Evolutionary conservation across 306 rosid genomes (phyloP), one percentile per base, ranked within the genome.

Genomic region (Corylus avellana): DNA sequence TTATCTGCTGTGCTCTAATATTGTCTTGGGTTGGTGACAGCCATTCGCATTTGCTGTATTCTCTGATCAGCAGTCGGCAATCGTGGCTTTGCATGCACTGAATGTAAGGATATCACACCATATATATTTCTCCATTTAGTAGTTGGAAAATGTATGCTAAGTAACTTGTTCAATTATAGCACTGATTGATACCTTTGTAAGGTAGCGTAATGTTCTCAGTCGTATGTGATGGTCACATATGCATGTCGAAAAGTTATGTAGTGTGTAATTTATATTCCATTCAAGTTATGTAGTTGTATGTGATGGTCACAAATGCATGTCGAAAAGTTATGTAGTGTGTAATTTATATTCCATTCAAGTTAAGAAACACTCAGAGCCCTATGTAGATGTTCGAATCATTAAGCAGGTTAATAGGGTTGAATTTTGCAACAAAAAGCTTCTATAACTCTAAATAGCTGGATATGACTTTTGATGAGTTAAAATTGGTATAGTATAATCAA

Each of bases 21-120:
- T 44, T 6, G 22, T 63, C 48, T 68, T 86, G 35, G 53, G 59
- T 62, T 83, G 78, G 64, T 75, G 59, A 11, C 80, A 95, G 98
- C 92, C 98, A 20, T 93, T 93, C 85, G 99, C 98, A 74, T 95
- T 95, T 78, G 99, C 96, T 44, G 96, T 95, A 75, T 95, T 95
- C 82, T 57, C 81, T 61, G 92, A 88, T 79, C 98, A 95, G 88
- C 97, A 91, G 32, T 85, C 94, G 5, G 98, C 98, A 35, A 74
- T 95, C 7, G 85, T 86, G 80, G 96, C 94, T 76, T 87, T 89
- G 98, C 98, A 92, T 35, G 93, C 96, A 2, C 73, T 91, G 61
- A 95, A 93, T 88, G 98, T 95, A 75, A 91, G 97, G 55, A 71
- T 57, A 8, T 75, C 9, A 4, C 76, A 4, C 55, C 18, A 4